Conservation (phyloP, 345 rosid species). For the Lepidium sativum region DNA sequence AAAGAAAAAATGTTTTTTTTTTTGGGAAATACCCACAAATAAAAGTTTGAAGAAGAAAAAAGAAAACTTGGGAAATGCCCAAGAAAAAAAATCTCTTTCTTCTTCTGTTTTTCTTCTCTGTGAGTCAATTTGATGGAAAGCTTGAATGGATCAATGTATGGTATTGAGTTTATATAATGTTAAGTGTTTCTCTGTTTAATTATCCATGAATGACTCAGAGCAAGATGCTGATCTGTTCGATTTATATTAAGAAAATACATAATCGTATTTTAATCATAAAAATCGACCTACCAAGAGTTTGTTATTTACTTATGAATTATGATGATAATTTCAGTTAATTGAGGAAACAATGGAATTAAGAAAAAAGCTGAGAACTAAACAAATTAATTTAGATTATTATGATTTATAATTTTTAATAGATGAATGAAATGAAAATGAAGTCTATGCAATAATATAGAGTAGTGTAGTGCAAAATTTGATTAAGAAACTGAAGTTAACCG, state of each 20-base stretch:
- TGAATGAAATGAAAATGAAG: neutral
- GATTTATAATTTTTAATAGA: neutral
- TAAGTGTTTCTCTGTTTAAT: neutral
- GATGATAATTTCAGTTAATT: neutral
- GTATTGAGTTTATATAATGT: constrained; percentile 11
- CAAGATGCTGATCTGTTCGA: constrained; percentile 25
- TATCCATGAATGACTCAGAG: constrained; percentile 15
- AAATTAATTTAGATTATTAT: neutral
- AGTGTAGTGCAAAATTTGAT: neutral
- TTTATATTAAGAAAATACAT: neutral
- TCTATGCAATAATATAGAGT: neutral
- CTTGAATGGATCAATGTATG: constrained; percentile 9
- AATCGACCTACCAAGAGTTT: constrained; percentile 12
- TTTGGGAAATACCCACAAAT: constrained; percentile 10
- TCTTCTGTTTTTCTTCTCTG: constrained; percentile 7
- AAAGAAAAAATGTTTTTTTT: neutral
- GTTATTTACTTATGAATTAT: constrained; percentile 7
- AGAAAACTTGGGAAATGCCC: constrained; percentile 30
- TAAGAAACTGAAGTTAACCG: neutral
- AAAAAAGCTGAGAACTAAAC: neutral
- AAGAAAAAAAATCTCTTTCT: constrained; percentile 23
- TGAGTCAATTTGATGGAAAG: constrained; percentile 9
- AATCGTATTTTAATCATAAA: neutral
- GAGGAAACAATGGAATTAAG: neutral
- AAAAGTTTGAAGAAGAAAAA: constrained; percentile 11